Evolutionary conservation across 768 basidiomycete species (phyloP).

Genomic region (Phallus indusiatus): DNA sequence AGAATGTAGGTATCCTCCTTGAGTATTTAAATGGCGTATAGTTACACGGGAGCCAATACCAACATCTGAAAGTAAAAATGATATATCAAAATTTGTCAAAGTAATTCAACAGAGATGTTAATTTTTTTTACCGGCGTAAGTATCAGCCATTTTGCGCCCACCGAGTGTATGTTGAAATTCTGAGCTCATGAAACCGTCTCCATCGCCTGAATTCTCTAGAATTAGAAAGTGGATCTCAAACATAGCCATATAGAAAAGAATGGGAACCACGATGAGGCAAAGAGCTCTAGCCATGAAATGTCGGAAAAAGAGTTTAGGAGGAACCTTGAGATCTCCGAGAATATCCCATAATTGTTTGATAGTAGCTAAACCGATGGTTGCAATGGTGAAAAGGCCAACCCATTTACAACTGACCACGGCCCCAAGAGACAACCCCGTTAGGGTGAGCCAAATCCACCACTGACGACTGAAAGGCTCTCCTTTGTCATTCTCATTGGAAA

Average conservation of each 20-base stretch:
- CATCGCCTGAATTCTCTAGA: conserved; percentile 84
- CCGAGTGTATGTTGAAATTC: conserved; percentile 95
- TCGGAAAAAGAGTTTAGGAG: conserved; percentile 62
- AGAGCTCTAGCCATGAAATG: conserved; percentile 88
- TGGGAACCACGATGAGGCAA: conserved; percentile 80
- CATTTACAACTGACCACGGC: conserved; percentile 94
- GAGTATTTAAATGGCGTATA: conserved; percentile 89
- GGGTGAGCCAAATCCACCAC: conserved; percentile 91
- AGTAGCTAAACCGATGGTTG: conserved; percentile 82
- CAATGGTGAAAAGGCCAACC: conserved; percentile 97
- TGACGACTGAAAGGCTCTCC: conserved; percentile 68
- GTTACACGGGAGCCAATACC: conserved; percentile 74
- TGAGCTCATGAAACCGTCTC: conserved; percentile 98
- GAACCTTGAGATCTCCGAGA: conserved; percentile 75
- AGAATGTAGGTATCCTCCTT: conserved; percentile 98
- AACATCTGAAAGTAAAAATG: conserved; percentile 45
- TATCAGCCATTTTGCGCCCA: conserved; percentile 87
- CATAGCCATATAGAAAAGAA: conserved; percentile 91
- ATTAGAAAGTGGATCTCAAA: conserved; percentile 93
- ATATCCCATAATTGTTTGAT: conserved; percentile 81
- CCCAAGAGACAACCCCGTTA: conserved; percentile 85
- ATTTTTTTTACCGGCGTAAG: conserved; percentile 61
- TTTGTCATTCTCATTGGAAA: conserved; percentile 79
- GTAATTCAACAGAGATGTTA: not conserved
- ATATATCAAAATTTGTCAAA: not conserved